phyloP scores from a whole-genome alignment of 2,329 filamentous ascomycete species.

The Claviceps digitariae region DNA sequence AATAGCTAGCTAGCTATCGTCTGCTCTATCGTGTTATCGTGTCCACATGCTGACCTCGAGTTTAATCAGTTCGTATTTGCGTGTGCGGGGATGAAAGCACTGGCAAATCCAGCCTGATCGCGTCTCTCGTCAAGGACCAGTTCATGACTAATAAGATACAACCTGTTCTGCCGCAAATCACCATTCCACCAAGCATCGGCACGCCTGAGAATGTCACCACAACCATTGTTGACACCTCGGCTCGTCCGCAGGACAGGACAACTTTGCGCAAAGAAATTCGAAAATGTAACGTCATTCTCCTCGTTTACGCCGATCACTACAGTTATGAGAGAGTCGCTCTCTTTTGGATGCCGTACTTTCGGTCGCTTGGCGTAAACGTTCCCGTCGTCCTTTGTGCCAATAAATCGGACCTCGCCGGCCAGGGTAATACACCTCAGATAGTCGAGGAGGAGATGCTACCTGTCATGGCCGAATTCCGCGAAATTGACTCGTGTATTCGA shows the following conservation, averaged over 20 bases:
- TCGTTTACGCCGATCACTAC: conserved; percentile 97
- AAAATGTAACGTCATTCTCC: conserved; percentile 90
- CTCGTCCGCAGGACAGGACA: conserved; percentile 82
- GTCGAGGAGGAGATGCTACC: conserved; percentile 96
- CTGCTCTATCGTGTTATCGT: neutral
- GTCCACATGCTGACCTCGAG: conserved; percentile 4
- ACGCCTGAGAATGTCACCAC: conserved; percentile 96
- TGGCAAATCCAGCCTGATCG: conserved; percentile 89
- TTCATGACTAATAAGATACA: conserved; percentile 96
- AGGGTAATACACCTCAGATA: conserved; percentile 66
- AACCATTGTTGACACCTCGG: conserved; percentile 93
- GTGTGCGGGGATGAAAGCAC: conserved; percentile 93
- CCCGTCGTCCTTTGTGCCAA: conserved; percentile 95
- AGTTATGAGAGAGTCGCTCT: conserved; percentile 94
- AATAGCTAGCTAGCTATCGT: too few relatives aligned
- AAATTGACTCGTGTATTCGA: conserved; percentile 95
- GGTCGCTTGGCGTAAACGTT: conserved; percentile 94
- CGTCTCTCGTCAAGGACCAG: conserved; percentile 90
- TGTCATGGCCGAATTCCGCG: conserved; percentile 96
- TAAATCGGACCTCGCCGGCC: conserved; percentile 77
- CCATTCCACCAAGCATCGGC: conserved; percentile 81
- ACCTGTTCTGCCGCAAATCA: conserved; percentile 84
- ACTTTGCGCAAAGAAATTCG: conserved; percentile 87
- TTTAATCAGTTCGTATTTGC: conserved; percentile 62
- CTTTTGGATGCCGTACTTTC: conserved; percentile 98